phyloP scores from a whole-genome alignment of 75 land plant genomes.

The Cryptomeria japonica region DNA sequence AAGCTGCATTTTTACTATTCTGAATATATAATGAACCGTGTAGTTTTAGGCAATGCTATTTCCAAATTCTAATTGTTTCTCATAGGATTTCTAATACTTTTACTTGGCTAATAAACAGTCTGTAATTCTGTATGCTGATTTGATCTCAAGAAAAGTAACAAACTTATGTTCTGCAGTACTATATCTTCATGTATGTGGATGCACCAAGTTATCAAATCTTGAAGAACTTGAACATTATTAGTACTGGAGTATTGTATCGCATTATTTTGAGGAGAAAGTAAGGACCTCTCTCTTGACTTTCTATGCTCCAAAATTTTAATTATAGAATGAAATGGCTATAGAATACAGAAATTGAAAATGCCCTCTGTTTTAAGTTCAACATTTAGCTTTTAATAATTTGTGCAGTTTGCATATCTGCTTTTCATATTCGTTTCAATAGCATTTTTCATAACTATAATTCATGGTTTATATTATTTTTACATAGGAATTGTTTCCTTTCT shows the following conservation, averaged over 20 bases:
- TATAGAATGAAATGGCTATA: neutral
- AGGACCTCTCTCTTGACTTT: conserved; percentile 5
- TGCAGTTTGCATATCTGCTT: neutral
- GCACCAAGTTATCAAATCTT: conserved; percentile 93
- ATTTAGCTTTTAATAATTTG: neutral
- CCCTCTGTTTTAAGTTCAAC: neutral
- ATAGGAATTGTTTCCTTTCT: neutral
- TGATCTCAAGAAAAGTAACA: neutral
- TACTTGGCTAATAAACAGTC: neutral
- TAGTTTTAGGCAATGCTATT: neutral
- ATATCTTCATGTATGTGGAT: conserved; percentile 91
- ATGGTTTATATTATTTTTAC: neutral
- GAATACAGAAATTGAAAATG: neutral
- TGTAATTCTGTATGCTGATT: neutral
- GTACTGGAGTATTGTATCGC: conserved; percentile 78
- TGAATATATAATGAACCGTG: neutral
- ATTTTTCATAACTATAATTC: neutral
- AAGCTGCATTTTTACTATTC: neutral
- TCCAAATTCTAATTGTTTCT: neutral
- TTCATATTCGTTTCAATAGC: neutral
- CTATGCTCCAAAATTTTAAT: neutral
- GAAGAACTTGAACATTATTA: conserved; percentile 87
- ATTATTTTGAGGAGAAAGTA: conserved; percentile 77
- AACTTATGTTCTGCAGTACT: conserved; percentile 50
- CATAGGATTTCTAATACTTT: neutral